Evolutionary conservation across 139 green algal species (phyloP).

Genomic region (Micromonas commoda): DNA sequence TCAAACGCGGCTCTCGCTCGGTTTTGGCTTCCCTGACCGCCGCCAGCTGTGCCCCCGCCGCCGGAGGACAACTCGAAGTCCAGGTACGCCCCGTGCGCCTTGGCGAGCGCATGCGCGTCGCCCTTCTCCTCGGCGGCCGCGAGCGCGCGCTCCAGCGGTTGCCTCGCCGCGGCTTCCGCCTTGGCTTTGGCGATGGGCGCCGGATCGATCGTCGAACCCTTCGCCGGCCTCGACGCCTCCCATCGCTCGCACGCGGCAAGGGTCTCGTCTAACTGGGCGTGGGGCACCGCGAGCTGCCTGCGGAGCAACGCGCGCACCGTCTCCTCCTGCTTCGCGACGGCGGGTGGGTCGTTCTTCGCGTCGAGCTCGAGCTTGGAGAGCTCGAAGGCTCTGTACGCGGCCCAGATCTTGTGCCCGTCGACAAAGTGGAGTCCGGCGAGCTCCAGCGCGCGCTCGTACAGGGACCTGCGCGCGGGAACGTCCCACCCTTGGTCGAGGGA

Average conservation of each 20-base stretch:
- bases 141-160: not conserved
- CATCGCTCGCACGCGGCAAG: not conserved
- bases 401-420: slow-evolving; percentile 10
- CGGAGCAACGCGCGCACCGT: not conserved
- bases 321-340: not conserved
- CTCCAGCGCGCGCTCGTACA: not conserved
- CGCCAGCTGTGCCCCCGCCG: not conserved
- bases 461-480: not conserved
- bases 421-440: not conserved
- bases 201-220: not conserved
- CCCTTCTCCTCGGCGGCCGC: not conserved
- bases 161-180: not conserved
- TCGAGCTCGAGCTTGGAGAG: not conserved
- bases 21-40: too few species aligned
- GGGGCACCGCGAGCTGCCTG: slow-evolving; percentile 8
- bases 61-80: not conserved
- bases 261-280: slow-evolving; percentile 4
- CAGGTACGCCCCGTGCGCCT: slow-evolving; percentile 4
- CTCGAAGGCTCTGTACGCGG: slow-evolving; percentile 15
- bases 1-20: slow-evolving; percentile 12
- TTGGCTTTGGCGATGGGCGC: not conserved
- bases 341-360: not conserved
- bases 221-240: not conserved
- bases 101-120: not conserved
- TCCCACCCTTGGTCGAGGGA: not conserved